Evolutionary conservation across 441 rosid species (phyloP), one percentile per base, ranked within the genome.

Genomic region (Gossypium laxum): DNA sequence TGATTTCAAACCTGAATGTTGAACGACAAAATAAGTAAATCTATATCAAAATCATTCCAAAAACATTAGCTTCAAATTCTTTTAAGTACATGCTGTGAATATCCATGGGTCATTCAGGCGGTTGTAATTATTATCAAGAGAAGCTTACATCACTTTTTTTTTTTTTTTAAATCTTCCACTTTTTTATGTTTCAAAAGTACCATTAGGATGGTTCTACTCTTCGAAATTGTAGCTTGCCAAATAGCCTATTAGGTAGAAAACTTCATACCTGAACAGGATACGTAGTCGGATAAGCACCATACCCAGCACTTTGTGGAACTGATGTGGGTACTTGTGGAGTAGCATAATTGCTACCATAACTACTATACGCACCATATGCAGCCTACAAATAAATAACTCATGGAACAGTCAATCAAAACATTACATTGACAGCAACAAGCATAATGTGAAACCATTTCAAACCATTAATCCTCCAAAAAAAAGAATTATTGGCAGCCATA

Each of bases 251-350:
- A 41, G 11, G 15, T 32, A 55, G 14, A 43, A 22, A 17, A 0
- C 2, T 74, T 34, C 6, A 43, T 78, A 92, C 99, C 98, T 92
- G 99, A 60, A 76, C 84, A 70, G 97, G 87, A 84, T 91, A 91
- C 3, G 88, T 78, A 6, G 87, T 68, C 70, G 96, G 95, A 83
- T 92, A 95, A 73, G 92, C 86, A 47, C 88, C 91, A 81, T 95
- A 92, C 2, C 90, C 80, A 67, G 89, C 83, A 60, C 79, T 77
- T 73, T 83, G 99, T 64, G 94, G 88, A 59, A 74, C 89, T 0
- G 97, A 77, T 4, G 93, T 51, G 17, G 92, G 85, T 47, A 73
- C 86, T 72, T 88, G 98, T 2, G 93, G 89, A 45, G 82, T 65
- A 1, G 96, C 64, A 69, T 91, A 91, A 71, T 85, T 81, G 69